A percentile compares a stretch with the other conserved stretches of the same genome.
These are phyloP conservation scores for Suhomyces sp. DNA, from an alignment of 805 yeast genomes.

Conservation along the genomic window DNA sequence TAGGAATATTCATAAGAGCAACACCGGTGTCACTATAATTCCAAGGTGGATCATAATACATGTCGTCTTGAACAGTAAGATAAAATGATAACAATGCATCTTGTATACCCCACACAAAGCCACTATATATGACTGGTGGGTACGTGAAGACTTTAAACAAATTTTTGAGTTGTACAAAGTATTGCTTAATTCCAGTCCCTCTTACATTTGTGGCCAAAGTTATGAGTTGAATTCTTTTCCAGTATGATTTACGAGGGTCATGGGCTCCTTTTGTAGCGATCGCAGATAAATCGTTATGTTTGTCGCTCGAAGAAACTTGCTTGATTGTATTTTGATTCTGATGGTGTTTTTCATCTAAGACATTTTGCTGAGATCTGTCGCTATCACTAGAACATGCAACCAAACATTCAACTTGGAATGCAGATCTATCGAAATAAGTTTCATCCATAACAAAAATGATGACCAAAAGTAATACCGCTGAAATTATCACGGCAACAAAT, in stretches of 20 bases:
- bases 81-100: conserved; percentile 75
- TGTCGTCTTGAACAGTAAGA: conserved; percentile 68
- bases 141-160: conserved; percentile 57
- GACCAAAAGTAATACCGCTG: conserved; percentile 46
- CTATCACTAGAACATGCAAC: background rate
- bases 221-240: conserved; percentile 45
- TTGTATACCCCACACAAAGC: conserved; percentile 78
- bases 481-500: conserved; percentile 55
- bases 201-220: conserved; percentile 57
- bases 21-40: conserved; percentile 63
- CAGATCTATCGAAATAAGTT: conserved; percentile 60
- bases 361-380: background rate
- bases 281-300: background rate
- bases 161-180: conserved; percentile 46
- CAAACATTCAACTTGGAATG: background rate
- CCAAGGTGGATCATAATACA: conserved; percentile 64
- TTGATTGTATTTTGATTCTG: background rate
- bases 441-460: conserved; percentile 66
- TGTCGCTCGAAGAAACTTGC: background rate
- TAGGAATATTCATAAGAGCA: conserved; percentile 73
- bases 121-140: conserved; percentile 64
- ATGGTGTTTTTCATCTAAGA: background rate
- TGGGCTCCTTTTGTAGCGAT: conserved; percentile 1
- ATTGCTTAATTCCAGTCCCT: conserved; percentile 68
- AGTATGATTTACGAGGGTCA: conserved; percentile 35